Evolutionary conservation across 2,329 filamentous ascomycete species (phyloP).

Genomic region (Curvularia spicifera): DNA sequence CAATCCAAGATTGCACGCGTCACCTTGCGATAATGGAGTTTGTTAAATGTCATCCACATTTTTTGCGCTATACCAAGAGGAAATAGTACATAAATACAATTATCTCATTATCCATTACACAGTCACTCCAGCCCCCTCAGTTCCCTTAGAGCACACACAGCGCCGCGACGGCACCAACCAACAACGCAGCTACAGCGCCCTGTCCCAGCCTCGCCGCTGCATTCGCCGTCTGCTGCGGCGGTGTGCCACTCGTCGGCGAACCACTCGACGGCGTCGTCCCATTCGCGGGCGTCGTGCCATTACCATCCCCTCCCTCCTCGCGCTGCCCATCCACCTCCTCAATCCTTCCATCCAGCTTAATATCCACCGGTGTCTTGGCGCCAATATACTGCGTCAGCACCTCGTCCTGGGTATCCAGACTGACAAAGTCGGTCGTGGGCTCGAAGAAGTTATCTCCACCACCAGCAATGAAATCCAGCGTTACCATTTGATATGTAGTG

Average conservation of each 20-base stretch:
- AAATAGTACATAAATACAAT: too few relatives aligned
- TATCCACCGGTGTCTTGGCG: slow-evolving; percentile 57
- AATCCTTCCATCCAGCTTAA: slow-evolving; percentile 59
- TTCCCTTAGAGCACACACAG: slow-evolving; percentile 22
- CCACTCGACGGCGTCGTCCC: slow-evolving; percentile 26
- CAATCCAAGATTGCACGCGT: too few relatives aligned
- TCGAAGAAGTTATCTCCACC: slow-evolving; percentile 67
- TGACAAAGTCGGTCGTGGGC: slow-evolving; percentile 51
- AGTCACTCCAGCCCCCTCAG: not conserved
- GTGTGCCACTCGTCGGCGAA: not conserved
- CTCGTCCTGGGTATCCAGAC: slow-evolving; percentile 62
- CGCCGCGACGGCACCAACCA: slow-evolving; percentile 21
- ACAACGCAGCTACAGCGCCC: slow-evolving; percentile 10
- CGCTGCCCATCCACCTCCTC: slow-evolving; percentile 36
- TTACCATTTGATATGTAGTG: slow-evolving; percentile 64
- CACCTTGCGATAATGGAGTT: too few relatives aligned
- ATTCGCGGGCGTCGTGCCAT: slow-evolving; percentile 25
- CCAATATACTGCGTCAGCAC: slow-evolving; percentile 61
- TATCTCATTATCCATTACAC: not conserved
- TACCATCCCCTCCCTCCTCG: slow-evolving; percentile 18
- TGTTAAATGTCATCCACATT: too few relatives aligned
- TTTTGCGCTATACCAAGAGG: too few relatives aligned
- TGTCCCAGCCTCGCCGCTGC: slow-evolving; percentile 19
- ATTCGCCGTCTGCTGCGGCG: slow-evolving; percentile 17
- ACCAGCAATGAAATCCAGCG: slow-evolving; percentile 67